phyloP scores from a whole-genome alignment of 345 rosid genomes.

The Boechera stricta region DNA sequence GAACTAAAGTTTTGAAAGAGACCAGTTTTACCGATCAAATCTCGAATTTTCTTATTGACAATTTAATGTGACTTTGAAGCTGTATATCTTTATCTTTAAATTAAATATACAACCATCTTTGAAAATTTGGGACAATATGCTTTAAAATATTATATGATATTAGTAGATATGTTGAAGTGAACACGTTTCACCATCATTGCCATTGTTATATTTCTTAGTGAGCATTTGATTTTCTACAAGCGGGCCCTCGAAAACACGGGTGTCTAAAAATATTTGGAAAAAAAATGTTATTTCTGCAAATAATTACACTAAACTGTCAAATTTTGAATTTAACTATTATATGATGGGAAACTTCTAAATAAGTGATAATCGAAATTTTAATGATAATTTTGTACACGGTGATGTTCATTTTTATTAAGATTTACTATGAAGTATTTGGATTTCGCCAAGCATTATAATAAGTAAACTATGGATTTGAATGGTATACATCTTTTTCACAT shows the following conservation, averaged over 20 bases:
- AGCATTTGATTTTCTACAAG: conserved; percentile 12
- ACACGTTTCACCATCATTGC: conserved; percentile 12
- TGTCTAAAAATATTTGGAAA: neutral
- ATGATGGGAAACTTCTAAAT: neutral
- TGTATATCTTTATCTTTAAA: conserved; percentile 26
- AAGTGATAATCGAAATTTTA: neutral
- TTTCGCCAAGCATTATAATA: too few relatives aligned
- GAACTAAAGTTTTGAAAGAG: conserved; percentile 25
- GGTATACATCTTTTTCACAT: too few relatives aligned
- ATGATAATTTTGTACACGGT: neutral
- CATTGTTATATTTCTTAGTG: conserved; percentile 1
- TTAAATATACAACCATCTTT: conserved; percentile 25
- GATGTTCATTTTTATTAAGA: too few relatives aligned
- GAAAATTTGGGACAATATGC: conserved; percentile 18
- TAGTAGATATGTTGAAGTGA: neutral
- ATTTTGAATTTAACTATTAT: neutral
- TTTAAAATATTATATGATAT: conserved; percentile 7
- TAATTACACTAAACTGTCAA: neutral
- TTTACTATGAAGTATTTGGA: too few relatives aligned
- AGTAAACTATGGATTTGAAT: too few relatives aligned
- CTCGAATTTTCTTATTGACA: conserved; percentile 15
- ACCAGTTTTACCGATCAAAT: conserved; percentile 28
- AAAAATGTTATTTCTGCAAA: neutral
- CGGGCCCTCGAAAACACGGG: conserved; percentile 9
- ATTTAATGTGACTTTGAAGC: conserved; percentile 26